A percentile compares a stretch with the other conserved stretches of the same genome.
These are phyloP conservation scores for Apiospora aurea DNA, from an alignment of 2,329 filamentous ascomycete genomes.

Conservation along the genomic window DNA sequence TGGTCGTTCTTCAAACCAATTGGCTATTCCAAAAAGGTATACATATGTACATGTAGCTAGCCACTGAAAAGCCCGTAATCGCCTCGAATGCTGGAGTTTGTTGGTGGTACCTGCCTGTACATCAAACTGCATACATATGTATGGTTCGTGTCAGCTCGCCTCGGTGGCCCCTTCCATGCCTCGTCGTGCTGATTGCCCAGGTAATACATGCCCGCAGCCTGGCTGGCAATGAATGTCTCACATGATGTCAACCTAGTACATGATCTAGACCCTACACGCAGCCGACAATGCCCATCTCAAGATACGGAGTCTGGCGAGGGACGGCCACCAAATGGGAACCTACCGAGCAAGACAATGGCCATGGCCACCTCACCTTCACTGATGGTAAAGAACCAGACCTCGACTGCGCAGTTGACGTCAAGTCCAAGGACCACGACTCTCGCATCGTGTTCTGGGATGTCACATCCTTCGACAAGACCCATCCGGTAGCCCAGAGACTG, in stretches of 20 bases:
- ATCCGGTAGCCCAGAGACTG: background rate
- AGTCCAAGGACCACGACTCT: constrained; percentile 10
- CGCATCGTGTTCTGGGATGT: constrained; percentile 17
- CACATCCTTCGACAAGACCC: background rate
- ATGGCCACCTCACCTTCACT: constrained; percentile 19
- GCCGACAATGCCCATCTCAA: constrained; percentile 5
- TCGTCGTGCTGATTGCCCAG: background rate
- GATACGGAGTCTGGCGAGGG: constrained; percentile 17
- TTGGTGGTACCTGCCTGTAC: background rate
- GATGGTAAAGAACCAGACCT: background rate
- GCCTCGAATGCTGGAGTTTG: background rate
- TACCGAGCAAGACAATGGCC: constrained; percentile 15
- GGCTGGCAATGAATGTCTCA: background rate
- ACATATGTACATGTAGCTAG: background rate
- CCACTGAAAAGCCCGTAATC: background rate
- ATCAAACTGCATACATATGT: background rate
- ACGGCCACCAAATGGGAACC: constrained; percentile 19
- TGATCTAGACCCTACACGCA: background rate
- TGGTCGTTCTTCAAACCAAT: background rate
- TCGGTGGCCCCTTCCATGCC: background rate
- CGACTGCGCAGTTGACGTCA: constrained; percentile 10
- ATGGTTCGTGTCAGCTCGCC: background rate
- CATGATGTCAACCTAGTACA: background rate
- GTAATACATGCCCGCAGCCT: background rate
- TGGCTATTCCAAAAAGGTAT: too few species aligned